Evolutionary conservation across 2,329 filamentous ascomycete species (phyloP).

Genomic region (Fusarium sublunatum): DNA sequence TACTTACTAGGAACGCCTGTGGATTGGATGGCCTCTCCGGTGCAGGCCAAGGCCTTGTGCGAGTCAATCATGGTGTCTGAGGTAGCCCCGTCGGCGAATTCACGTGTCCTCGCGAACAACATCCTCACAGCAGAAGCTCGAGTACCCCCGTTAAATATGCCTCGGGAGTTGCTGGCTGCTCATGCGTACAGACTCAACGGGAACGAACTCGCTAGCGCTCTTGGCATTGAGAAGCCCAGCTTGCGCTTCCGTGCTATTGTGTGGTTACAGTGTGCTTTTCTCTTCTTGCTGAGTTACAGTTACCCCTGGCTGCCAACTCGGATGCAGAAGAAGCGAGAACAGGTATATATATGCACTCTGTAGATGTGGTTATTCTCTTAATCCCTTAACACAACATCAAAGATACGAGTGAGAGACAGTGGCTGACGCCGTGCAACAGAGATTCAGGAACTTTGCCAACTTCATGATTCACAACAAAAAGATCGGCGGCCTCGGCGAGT

Average conservation of each 20-base stretch:
- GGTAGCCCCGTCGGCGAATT: constrained; percentile 71
- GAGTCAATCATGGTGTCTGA: constrained; percentile 75
- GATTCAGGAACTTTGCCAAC: constrained; percentile 44
- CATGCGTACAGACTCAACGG: constrained; percentile 78
- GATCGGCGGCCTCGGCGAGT: constrained; percentile 68
- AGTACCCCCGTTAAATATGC: constrained; percentile 73
- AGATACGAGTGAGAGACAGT: constrained; percentile 1
- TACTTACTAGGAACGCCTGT: constrained; percentile 77
- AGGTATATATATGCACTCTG: constrained; percentile 36
- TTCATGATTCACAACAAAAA: constrained; percentile 72
- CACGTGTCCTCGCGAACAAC: constrained; percentile 76
- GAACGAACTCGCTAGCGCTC: constrained; percentile 66
- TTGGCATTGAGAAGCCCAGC: constrained; percentile 68
- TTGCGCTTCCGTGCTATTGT: constrained; percentile 70
- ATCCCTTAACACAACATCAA: background rate
- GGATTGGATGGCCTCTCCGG: constrained; percentile 66
- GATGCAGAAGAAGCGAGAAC: constrained; percentile 53
- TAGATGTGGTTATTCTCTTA: background rate
- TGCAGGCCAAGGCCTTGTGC: constrained; percentile 70
- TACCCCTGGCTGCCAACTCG: constrained; percentile 51
- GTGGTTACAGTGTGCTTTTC: constrained; percentile 73
- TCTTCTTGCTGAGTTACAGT: constrained; percentile 65
- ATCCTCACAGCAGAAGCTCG: constrained; percentile 76
- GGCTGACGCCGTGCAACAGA: constrained; percentile 39
- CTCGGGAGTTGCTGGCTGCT: constrained; percentile 74